These are phyloP conservation scores for Solanum commersonii DNA, from an alignment of 257 asterid species.

Conservation along the genomic window DNA sequence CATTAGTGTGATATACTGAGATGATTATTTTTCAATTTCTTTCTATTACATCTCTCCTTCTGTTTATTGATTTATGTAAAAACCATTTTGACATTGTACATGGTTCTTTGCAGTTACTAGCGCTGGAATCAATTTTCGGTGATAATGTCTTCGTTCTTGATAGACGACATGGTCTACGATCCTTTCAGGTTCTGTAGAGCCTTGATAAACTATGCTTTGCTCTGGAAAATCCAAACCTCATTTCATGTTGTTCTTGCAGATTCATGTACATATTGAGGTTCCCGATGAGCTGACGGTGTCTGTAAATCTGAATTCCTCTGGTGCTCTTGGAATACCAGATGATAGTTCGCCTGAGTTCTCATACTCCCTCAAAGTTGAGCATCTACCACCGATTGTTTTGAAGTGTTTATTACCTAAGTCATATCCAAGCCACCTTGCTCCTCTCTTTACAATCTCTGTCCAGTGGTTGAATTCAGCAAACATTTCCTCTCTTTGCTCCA, in stretches of 20 bases:
- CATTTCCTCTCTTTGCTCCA: constrained; percentile 52
- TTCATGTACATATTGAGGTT: constrained; percentile 54
- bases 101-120: constrained; percentile 56
- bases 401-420: constrained; percentile 78
- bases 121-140: constrained; percentile 75
- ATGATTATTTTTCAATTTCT: not conserved
- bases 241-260: constrained; percentile 29
- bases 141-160: constrained; percentile 52
- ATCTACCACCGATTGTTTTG: constrained; percentile 69
- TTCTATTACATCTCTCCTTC: not conserved
- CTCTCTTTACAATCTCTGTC: constrained; percentile 54
- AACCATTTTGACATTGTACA: not conserved
- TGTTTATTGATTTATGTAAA: not conserved
- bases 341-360: constrained; percentile 42
- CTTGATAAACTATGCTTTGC: not conserved
- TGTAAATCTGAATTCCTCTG: constrained; percentile 41
- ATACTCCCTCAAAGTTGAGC: constrained; percentile 63
- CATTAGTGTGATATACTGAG: not conserved
- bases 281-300: constrained; percentile 45
- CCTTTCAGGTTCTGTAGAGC: constrained; percentile 50
- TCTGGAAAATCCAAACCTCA: not conserved
- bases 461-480: constrained; percentile 54
- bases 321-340: constrained; percentile 11
- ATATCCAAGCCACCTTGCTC: constrained; percentile 67
- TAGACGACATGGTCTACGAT: constrained; percentile 40